phyloP scores from a whole-genome alignment of 108 stramenopile genomes.

The Cyclotella cryptica region DNA sequence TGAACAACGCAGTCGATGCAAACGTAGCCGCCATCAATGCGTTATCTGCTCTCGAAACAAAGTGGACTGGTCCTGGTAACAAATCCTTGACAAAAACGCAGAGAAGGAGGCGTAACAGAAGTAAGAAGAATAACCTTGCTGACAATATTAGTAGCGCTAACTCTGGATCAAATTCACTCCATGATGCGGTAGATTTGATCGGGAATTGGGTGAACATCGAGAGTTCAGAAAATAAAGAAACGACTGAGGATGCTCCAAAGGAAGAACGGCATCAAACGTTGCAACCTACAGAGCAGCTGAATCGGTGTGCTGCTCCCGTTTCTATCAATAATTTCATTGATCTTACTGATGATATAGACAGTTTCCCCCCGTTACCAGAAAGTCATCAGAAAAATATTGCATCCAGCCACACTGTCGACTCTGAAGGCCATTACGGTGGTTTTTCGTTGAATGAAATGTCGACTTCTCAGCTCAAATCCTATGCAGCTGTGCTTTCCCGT shows the following conservation, averaged over 20 bases:
- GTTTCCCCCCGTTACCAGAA: not conserved
- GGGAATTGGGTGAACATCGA: conserved; percentile 9
- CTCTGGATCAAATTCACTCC: not conserved
- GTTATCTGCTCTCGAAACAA: conserved; percentile 35
- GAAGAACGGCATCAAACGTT: too few relatives aligned
- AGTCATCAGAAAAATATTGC: not conserved
- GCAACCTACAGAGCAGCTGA: not conserved
- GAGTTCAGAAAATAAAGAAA: not conserved
- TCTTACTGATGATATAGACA: conserved; percentile 5
- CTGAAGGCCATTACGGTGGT: not conserved
- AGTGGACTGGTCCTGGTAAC: conserved; percentile 30
- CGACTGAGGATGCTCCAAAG: not conserved
- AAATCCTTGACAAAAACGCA: conserved; percentile 2
- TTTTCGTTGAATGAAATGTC: conserved; percentile 22
- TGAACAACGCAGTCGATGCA: conserved; percentile 17
- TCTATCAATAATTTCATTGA: conserved; percentile 7
- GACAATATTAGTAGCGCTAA: not conserved
- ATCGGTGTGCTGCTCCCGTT: not conserved
- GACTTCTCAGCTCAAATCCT: conserved; percentile 31
- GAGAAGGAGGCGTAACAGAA: conserved; percentile 16
- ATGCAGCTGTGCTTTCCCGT: conserved; percentile 29
- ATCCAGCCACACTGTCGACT: not conserved
- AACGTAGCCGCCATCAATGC: conserved; percentile 38
- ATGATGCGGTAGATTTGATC: conserved; percentile 10
- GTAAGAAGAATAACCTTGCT: not conserved